Evolutionary conservation across 768 basidiomycete genomes (phyloP).

Genomic region (Pisolithus orientalis): DNA sequence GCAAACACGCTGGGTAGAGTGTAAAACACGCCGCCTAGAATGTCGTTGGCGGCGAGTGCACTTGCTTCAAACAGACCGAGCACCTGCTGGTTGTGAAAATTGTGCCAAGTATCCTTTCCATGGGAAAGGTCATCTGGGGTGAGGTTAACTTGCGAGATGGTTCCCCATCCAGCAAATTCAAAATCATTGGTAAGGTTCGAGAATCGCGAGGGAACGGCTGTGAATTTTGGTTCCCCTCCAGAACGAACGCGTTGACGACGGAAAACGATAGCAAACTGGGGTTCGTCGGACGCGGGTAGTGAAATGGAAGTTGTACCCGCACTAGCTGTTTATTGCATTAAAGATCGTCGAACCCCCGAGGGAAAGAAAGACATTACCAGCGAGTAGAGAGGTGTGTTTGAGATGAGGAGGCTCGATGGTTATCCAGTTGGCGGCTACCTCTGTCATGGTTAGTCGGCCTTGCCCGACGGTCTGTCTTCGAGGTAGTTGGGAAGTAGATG

Average conservation of each 20-base stretch:
- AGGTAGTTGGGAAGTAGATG: too few species aligned
- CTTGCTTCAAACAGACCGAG: slow-evolving; percentile 62
- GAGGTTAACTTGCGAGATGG: slow-evolving; percentile 41
- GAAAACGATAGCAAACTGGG: slow-evolving; percentile 50
- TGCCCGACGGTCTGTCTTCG: neutral
- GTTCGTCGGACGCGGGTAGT: slow-evolving; percentile 41
- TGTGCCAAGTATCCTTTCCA: slow-evolving; percentile 28
- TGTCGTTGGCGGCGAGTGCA: slow-evolving; percentile 60
- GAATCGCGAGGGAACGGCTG: slow-evolving; percentile 50
- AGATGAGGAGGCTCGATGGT: neutral
- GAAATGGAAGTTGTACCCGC: neutral
- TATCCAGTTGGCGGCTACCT: neutral
- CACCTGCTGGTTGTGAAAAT: slow-evolving; percentile 29
- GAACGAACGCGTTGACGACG: slow-evolving; percentile 53
- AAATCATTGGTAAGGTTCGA: slow-evolving; percentile 56
- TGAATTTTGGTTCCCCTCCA: slow-evolving; percentile 34
- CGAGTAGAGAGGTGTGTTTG: neutral
- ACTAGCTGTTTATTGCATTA: too few species aligned
- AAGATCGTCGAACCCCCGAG: neutral
- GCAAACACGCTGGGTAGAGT: slow-evolving; percentile 60
- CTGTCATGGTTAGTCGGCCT: neutral
- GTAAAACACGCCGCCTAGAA: slow-evolving; percentile 66
- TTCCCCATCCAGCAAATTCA: slow-evolving; percentile 72
- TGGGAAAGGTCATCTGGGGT: slow-evolving; percentile 33
- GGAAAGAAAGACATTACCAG: neutral